Evolutionary conservation across 495 filamentous ascomycete species (phyloP), one percentile per base, ranked within the genome.

Genomic region (Aspergillus leporis): DNA sequence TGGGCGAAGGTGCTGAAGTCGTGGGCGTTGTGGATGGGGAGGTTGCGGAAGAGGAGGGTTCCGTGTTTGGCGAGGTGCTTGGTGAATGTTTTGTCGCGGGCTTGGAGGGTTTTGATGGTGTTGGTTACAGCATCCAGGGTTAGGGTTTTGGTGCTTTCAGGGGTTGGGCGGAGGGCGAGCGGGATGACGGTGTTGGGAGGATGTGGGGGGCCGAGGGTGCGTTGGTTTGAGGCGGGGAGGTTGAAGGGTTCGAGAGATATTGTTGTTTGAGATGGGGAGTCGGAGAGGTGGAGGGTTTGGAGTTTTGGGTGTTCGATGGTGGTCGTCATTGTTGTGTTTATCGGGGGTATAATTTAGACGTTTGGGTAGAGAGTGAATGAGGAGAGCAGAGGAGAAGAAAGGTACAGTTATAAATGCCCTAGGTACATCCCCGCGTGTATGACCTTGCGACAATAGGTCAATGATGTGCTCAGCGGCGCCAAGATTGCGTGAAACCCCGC

Each of bases 221-320:
- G 75, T 53, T 80, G 77, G 58, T 81, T 81, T 6, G 68, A 71
- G 5, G 72, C 89, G 91, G 52, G 91, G 67, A 48, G 82, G 82
- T 60, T 90, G 85, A 81, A 97, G 87, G 62, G 88, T 88, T 61
- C 80, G 57, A 74, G n/a, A n/a, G n/a, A 69, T 6, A 56, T 59
- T n/a, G 67, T 41, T 14, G 40, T 30, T 2, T 40, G 48, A 43
- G 30, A 43, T n/a, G 38, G 38, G 38, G 38, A 4, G 31, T 32
- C n/a, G 38, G n/a, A 7, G 14, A 18, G 38, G 10, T 43, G 38
- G 10, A 18, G 38, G 38, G 4, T n/a, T 9, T 5, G 38, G 12
- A 43, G 5, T 7, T 43, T 38, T 43, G 22, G 50, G n/a, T 30
- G 50, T 45, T 58, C 58, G 13, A 48, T 58, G 18, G 40, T 22